phyloP scores from a whole-genome alignment of 768 basidiomycete species.

The Mycena leptocephala region DNA sequence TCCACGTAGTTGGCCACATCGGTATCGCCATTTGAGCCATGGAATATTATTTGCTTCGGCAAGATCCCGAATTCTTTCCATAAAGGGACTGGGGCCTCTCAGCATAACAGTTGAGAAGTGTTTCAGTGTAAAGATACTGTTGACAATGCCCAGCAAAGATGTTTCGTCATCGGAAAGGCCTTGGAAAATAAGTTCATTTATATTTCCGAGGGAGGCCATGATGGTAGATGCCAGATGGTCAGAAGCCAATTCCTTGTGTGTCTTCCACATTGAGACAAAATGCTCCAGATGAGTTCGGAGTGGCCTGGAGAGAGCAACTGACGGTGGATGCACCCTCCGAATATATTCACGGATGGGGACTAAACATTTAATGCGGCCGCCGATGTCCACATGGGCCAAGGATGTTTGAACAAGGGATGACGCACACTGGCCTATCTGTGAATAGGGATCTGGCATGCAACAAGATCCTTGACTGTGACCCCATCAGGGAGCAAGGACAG shows the following conservation, averaged over 20 bases:
- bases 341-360: no score
- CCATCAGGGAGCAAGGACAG: background rate
- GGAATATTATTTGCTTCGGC: no score
- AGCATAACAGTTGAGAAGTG: no score
- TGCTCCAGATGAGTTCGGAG: background rate
- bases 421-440: background rate
- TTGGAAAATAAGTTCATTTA: background rate
- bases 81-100: no score
- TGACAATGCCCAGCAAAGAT: background rate
- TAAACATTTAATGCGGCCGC: background rate
- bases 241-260: background rate
- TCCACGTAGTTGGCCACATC: no score
- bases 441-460: background rate
- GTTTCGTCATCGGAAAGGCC: background rate
- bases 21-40: no score
- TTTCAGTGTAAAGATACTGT: no score
- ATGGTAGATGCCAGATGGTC: background rate
- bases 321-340: background rate
- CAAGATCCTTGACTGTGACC: background rate
- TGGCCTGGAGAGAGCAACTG: background rate
- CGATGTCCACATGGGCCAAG: background rate
- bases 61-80: no score
- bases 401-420: background rate
- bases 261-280: background rate
- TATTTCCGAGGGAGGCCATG: background rate